Conservation (phyloP, 345 rosid genomes). For the Populus simonii region DNA sequence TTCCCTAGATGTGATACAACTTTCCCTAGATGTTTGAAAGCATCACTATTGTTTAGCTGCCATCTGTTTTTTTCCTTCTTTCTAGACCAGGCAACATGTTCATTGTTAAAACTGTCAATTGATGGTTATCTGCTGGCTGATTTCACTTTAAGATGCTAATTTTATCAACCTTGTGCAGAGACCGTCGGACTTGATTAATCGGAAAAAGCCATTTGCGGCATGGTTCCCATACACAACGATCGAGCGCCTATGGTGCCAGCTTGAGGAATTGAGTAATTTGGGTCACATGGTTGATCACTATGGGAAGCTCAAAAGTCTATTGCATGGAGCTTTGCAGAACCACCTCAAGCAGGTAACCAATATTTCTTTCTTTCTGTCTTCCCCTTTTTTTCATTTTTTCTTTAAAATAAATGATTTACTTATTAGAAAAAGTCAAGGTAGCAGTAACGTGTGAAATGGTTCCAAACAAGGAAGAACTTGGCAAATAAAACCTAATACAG, state of each 20-base stretch:
- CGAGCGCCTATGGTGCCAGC: conserved; percentile 75
- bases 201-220: conserved; percentile 65
- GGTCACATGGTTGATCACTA: conserved; percentile 75
- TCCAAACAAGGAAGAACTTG: background rate
- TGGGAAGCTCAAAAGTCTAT: conserved; percentile 60
- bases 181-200: conserved; percentile 59
- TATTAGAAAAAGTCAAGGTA: background rate
- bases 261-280: conserved; percentile 51
- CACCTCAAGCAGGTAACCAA: conserved; percentile 70
- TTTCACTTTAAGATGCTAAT: conserved; percentile 14
- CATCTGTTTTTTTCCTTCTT: background rate
- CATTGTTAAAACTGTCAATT: background rate
- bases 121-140: conserved; percentile 2
- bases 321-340: conserved; percentile 58
- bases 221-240: conserved; percentile 84
- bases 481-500: background rate
- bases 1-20: background rate
- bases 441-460: background rate
- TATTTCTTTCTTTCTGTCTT: background rate
- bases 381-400: background rate
- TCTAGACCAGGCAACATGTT: background rate
- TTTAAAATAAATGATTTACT: background rate
- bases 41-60: background rate
- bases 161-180: conserved; percentile 46
- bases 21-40: background rate